A percentile compares a stretch with the other conserved stretches of the same genome.
phyloP scores from a whole-genome alignment of 805 yeast genomes.

The Wickerhamiella shivajii region DNA sequence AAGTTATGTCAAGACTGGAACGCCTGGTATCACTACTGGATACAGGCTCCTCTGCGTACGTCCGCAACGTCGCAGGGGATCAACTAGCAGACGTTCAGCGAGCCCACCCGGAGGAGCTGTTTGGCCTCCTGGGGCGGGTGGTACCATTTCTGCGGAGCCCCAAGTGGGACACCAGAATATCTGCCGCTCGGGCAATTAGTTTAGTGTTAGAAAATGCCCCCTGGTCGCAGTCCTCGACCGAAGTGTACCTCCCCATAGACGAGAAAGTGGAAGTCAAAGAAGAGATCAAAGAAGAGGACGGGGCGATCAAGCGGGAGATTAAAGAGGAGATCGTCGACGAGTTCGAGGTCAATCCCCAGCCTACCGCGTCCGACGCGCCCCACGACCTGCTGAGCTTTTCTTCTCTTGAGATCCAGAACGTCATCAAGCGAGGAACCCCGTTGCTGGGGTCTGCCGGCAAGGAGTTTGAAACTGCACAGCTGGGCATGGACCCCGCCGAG shows the following conservation, averaged over 20 bases:
- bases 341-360: constrained; percentile 1
- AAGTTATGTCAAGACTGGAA: constrained; percentile 20
- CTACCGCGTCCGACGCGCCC: constrained; percentile 20
- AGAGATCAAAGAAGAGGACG: constrained; percentile 8
- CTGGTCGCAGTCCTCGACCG: constrained; percentile 65
- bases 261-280: constrained; percentile 5
- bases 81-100: constrained; percentile 89
- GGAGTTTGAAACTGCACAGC: constrained; percentile 28
- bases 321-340: constrained; percentile 17
- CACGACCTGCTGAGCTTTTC: constrained; percentile 22
- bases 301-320: constrained; percentile 14
- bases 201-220: constrained; percentile 69
- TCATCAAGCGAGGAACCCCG: constrained; percentile 29
- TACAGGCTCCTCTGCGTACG: constrained; percentile 88
- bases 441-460: constrained; percentile 52
- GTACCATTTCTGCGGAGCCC: constrained; percentile 71
- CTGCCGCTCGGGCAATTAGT: constrained; percentile 91
- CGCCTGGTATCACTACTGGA: constrained; percentile 41
- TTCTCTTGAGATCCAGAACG: constrained; percentile 25
- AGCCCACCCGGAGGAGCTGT: constrained; percentile 85
- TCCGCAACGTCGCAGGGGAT: constrained; percentile 92
- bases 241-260: background rate
- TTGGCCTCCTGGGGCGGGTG: constrained; percentile 70
- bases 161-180: constrained; percentile 92
- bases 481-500: constrained; percentile 30